A percentile compares a stretch with the other conserved stretches of the same genome.
Conservation (phyloP, 1,284 basidiomycete species). For the Paramarasmius palmivorus region DNA sequence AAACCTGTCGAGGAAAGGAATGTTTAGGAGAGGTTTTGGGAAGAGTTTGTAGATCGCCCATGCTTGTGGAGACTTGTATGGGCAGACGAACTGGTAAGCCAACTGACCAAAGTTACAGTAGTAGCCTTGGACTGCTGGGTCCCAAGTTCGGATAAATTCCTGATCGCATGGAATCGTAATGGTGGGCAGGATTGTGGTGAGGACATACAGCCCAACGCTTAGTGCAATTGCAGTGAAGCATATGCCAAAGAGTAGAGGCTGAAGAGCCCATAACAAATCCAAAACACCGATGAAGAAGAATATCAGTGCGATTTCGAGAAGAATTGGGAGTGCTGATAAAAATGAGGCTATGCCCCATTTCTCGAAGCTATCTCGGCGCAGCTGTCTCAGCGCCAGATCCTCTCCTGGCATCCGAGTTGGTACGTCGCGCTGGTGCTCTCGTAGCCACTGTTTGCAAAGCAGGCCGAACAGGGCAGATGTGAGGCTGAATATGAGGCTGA, state of each 20-base stretch:
- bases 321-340: conserved; percentile 1
- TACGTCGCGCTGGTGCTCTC: conserved; percentile 8
- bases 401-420: background rate
- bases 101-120: no score
- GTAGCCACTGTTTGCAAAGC: conserved; percentile 15
- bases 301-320: conserved; percentile 3
- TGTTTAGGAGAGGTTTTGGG: no score
- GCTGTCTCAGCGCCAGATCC: background rate
- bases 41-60: background rate
- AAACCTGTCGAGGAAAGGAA: no score
- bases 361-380: background rate
- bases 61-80: conserved; percentile 1
- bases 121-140: background rate
- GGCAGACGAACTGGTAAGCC: background rate
- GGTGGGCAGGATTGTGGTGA: background rate
- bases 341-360: background rate
- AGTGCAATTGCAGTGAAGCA: background rate
- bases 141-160: background rate
- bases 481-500: conserved; percentile 6
- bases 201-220: background rate
- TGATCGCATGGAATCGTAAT: no score
- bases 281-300: conserved; percentile 8
- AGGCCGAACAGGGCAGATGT: conserved; percentile 6
- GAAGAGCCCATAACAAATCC: conserved; percentile 3
- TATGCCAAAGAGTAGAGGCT: background rate